Base-by-base conservation (phyloP, 331 rosid species). In the Cydonia oblonga region DNA sequence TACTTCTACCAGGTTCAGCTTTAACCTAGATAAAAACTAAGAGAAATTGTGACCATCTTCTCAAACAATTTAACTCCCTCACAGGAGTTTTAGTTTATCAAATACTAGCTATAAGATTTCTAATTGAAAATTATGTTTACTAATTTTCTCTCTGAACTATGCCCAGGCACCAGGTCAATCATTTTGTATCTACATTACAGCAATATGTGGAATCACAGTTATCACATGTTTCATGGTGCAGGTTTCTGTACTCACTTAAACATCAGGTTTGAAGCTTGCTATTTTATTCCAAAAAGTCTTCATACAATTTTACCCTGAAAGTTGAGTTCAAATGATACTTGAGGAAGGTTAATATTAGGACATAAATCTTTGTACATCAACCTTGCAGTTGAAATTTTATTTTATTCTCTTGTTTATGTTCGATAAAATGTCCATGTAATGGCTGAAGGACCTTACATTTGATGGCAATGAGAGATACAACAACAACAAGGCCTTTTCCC, bases 131-230 rank as follows among this genome's bases (percentile, higher is more conserved):
- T 35, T 35, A 35, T 9, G 54, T 75, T 68, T 62, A 77, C 78
- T 78, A 15, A 77, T 32, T 66, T 18, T 69, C 62, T 57, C 38
- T 52, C 59, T 64, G 76, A 72, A 77, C 72, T 63, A 38, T 86
- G 68, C 58, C 8, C 90, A 93, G 98, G 96, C 96, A 91, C 80
- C 90, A 91, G 87, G 88, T 91, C 89, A 89, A 77, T 85, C 98
- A 91, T 82, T 93, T 93, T 84, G 90, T 91, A 54, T 87, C 89
- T 70, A 84, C 96, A 8, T 79, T 95, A 81, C 97, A 89, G 86
- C 96, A 91, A 73, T 89, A 91, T 76, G 97, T 91, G 69, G 98
- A 91, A 83, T 91, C 98, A 51, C 97, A 95, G 66, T 80, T 91
- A 76, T 84, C 97, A 60, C 96, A 91, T 77, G 85, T 88, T 65